Evolutionary conservation across 345 rosid species (phyloP).

Genomic region (Orychophragmus violaceus): DNA sequence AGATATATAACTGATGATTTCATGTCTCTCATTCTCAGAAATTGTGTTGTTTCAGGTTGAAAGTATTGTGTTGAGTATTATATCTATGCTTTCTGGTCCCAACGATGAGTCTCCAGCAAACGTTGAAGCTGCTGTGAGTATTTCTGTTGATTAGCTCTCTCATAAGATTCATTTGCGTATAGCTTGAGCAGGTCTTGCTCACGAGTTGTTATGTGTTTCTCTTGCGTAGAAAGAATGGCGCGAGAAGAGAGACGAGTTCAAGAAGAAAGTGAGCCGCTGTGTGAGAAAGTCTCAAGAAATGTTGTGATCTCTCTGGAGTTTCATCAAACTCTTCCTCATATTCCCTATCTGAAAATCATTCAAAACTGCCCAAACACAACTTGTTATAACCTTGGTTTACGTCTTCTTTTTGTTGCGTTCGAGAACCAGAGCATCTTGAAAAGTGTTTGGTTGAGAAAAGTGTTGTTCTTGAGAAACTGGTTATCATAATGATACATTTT

Average conservation of each 20-base stretch:
- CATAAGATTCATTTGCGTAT: not conserved
- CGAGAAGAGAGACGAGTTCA: conserved; percentile 68
- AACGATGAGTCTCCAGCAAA: conserved; percentile 94
- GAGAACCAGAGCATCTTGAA: conserved; percentile 2
- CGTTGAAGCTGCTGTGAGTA: conserved; percentile 84
- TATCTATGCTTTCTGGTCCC: conserved; percentile 87
- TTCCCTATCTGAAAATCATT: not conserved
- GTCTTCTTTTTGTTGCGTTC: not conserved
- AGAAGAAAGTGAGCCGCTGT: conserved; percentile 61
- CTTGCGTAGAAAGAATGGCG: conserved; percentile 64
- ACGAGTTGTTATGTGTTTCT: not conserved
- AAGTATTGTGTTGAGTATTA: conserved; percentile 83
- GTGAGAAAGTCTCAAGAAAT: conserved; percentile 65
- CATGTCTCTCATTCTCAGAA: not conserved
- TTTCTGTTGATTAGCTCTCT: not conserved
- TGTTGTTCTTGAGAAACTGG: conserved; percentile 23
- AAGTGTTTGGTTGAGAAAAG: conserved; percentile 18
- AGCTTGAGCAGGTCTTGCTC: not conserved
- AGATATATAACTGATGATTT: not conserved
- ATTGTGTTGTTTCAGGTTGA: conserved; percentile 42
- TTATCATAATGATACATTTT: not conserved
- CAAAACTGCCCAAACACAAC: conserved; percentile 10
- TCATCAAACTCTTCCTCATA: not conserved
- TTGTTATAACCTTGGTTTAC: not conserved
- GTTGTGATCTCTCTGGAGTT: conserved; percentile 31